A percentile compares a stretch with the other conserved stretches of the same genome.
Conservation (phyloP, 1,284 basidiomycete genomes). For the Fomitopsis palustris region DNA sequence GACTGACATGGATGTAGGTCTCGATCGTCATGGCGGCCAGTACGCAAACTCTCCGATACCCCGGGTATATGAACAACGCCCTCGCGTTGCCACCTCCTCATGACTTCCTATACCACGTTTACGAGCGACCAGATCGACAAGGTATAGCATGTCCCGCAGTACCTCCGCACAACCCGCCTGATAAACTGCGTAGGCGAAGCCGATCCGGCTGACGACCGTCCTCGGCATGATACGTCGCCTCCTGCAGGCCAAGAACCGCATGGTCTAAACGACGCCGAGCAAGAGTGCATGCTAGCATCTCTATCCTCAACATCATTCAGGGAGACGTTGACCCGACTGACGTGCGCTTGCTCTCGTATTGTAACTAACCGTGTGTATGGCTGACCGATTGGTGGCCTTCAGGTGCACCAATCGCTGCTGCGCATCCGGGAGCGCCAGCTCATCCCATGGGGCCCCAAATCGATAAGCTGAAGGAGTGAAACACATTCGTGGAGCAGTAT, state of each 20-base stretch:
- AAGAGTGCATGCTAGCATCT: conserved; percentile 96
- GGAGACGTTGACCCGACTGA: conserved; percentile 98
- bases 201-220: conserved; percentile 89
- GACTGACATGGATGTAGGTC: conserved; percentile 49
- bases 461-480: conserved; percentile 83
- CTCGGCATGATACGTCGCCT: conserved; percentile 98
- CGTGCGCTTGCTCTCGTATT: conserved; percentile 47
- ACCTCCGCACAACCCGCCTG: not conserved
- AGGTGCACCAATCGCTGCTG: conserved; percentile 96
- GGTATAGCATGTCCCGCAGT: conserved; percentile 35
- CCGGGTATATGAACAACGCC: conserved; percentile 99
- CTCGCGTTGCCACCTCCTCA: conserved; percentile 97
- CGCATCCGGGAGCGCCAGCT: conserved; percentile 96
- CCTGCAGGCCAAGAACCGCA: conserved; percentile 96
- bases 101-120: conserved; percentile 99
- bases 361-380: not conserved
- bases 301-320: conserved; percentile 97
- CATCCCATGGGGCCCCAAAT: conserved; percentile 99
- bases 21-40: conserved; percentile 97
- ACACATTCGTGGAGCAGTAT: conserved; percentile 97
- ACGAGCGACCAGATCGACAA: conserved; percentile 95
- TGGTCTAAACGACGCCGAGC: conserved; percentile 93
- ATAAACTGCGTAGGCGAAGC: conserved; percentile 30
- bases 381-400: not conserved
- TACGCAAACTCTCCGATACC: conserved; percentile 96